Conservation (phyloP, 1,284 basidiomycete species). For the Inonotus hispidus region DNA sequence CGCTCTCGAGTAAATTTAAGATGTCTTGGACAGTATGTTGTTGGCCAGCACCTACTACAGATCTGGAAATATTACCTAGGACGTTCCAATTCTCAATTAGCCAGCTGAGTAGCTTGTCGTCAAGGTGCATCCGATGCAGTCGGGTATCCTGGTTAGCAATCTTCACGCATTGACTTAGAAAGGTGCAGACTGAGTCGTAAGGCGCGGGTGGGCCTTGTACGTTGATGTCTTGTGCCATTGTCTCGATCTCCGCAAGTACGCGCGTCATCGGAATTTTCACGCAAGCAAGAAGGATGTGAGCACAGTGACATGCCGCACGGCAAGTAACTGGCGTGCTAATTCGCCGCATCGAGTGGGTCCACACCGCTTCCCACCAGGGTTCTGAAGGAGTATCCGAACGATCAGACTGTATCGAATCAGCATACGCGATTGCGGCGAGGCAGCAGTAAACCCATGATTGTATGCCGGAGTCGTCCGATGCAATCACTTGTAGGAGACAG, state of each 20-base stretch:
- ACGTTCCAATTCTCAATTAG: slow-evolving; percentile 67
- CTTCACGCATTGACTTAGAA: slow-evolving; percentile 63
- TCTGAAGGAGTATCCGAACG: slow-evolving; percentile 20
- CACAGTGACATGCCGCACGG: slow-evolving; percentile 79
- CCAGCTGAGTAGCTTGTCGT: slow-evolving; percentile 83
- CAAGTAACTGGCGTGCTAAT: slow-evolving; percentile 59
- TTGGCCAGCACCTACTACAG: slow-evolving; percentile 23
- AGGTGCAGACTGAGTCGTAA: slow-evolving; percentile 80
- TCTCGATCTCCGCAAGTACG: slow-evolving; percentile 66
- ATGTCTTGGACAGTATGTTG: slow-evolving; percentile 56
- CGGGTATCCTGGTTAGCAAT: slow-evolving; percentile 74
- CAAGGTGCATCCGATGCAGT: slow-evolving; percentile 74
- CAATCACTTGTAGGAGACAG: slow-evolving; percentile 54
- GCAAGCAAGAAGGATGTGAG: slow-evolving; percentile 48
- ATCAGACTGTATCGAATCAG: slow-evolving; percentile 29
- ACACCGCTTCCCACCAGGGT: slow-evolving; percentile 67
- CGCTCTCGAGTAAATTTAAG: slow-evolving; percentile 53
- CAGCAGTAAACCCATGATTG: slow-evolving; percentile 84
- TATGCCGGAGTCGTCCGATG: slow-evolving; percentile 55
- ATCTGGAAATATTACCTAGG: slow-evolving; percentile 1
- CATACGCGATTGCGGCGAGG: slow-evolving; percentile 61
- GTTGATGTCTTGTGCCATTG: slow-evolving; percentile 72
- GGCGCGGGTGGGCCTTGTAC: slow-evolving; percentile 83
- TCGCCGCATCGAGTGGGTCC: slow-evolving; percentile 78
- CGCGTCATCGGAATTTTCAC: slow-evolving; percentile 46